These are phyloP conservation scores for Yamadazyma triangularis DNA, from an alignment of 1,139 yeast species.

Conservation along the genomic window DNA sequence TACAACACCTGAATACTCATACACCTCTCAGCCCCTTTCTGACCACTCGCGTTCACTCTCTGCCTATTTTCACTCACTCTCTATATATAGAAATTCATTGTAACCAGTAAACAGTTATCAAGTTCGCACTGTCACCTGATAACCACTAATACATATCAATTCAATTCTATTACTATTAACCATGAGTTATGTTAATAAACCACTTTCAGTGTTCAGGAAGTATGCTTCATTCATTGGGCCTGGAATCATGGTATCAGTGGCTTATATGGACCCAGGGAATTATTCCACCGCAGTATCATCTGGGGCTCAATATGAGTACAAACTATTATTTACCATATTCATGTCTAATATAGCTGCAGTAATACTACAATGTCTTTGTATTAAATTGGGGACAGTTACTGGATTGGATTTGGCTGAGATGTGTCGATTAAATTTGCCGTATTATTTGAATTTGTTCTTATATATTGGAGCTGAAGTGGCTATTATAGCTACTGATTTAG, in stretches of 20 bases:
- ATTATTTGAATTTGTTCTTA: constrained; percentile 49
- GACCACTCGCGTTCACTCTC: too few relatives aligned
- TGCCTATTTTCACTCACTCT: too few relatives aligned
- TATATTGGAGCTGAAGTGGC: constrained; percentile 70
- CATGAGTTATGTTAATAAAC: too few relatives aligned
- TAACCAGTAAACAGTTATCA: too few relatives aligned
- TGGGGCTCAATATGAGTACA: constrained; percentile 68
- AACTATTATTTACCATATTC: constrained; percentile 57
- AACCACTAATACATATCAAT: too few relatives aligned
- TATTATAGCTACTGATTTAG: constrained; percentile 75
- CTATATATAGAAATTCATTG: too few relatives aligned
- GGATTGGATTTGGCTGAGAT: constrained; percentile 76
- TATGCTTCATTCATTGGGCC: constrained; percentile 70
- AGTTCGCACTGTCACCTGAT: too few relatives aligned
- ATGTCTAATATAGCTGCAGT: constrained; percentile 70
- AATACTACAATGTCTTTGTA: constrained; percentile 64
- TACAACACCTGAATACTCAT: too few relatives aligned
- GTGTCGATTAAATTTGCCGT: constrained; percentile 62
- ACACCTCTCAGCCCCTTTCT: too few relatives aligned
- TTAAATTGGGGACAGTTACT: constrained; percentile 72
- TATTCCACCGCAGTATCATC: constrained; percentile 77
- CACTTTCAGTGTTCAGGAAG: constrained; percentile 25
- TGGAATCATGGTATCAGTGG: constrained; percentile 71
- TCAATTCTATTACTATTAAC: too few relatives aligned
- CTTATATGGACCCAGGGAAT: constrained; percentile 82